Evolutionary conservation across 768 basidiomycete species (phyloP).

Genomic region (Pisolithus orientalis): DNA sequence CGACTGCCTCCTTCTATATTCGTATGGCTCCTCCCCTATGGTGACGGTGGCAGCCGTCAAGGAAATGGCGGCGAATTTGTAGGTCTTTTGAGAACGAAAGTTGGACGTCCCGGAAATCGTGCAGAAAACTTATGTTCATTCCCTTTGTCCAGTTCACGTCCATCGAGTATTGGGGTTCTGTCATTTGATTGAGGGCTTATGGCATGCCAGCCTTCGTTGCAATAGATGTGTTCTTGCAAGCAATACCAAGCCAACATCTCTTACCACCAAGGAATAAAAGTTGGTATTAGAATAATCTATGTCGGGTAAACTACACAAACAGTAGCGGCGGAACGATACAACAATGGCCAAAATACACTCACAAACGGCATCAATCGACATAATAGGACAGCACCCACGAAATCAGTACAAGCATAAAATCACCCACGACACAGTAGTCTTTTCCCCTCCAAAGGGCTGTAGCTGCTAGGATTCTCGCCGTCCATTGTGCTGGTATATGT

Average conservation of each 20-base stretch:
- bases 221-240: background rate
- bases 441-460: too few relatives aligned
- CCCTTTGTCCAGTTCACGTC: too few relatives aligned
- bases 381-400: background rate
- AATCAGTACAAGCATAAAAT: background rate
- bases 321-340: background rate
- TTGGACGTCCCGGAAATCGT: too few relatives aligned
- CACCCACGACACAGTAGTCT: background rate
- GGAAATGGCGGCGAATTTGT: too few relatives aligned
- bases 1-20: too few relatives aligned
- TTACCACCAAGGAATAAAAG: background rate
- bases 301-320: background rate
- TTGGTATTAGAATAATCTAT: constrained; percentile 1
- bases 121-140: too few relatives aligned
- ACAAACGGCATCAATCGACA: background rate
- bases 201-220: too few relatives aligned
- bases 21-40: too few relatives aligned
- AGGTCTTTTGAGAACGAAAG: too few relatives aligned
- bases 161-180: background rate
- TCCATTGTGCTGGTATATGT: constrained; percentile 43
- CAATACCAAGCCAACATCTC: background rate
- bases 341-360: background rate
- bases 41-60: too few relatives aligned
- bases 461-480: constrained; percentile 20
- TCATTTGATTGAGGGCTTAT: too few relatives aligned